Conservation (phyloP, 805 yeast species). For the Ogataea chonburiensis region DNA sequence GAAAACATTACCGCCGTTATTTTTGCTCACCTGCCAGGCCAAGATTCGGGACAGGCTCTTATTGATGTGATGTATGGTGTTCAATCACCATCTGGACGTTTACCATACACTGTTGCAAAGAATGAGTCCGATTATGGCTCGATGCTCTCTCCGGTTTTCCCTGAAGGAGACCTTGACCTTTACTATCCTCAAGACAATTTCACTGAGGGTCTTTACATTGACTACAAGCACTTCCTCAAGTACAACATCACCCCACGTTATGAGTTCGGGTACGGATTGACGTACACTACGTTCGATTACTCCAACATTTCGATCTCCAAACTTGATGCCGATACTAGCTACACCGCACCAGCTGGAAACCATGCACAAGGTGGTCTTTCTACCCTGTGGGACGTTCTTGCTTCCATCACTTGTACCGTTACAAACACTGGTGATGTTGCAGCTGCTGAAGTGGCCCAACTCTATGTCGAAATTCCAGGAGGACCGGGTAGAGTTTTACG, state of each 20-base stretch:
- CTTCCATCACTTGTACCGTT: constrained; percentile 38
- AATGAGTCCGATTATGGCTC: constrained; percentile 42
- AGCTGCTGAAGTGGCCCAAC: constrained; percentile 46
- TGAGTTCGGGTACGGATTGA: constrained; percentile 63
- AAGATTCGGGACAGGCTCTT: constrained; percentile 53
- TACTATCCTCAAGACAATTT: constrained; percentile 43
- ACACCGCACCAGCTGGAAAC: not conserved
- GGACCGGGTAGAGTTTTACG: constrained; percentile 43
- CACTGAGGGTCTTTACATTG: constrained; percentile 49
- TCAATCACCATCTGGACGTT: constrained; percentile 58
- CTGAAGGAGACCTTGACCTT: constrained; percentile 30
- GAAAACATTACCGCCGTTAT: constrained; percentile 59
- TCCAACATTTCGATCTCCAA: constrained; percentile 20
- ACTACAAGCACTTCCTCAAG: constrained; percentile 58
- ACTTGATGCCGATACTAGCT: constrained; percentile 2
- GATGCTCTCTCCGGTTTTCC: constrained; percentile 34
- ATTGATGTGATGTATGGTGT: constrained; percentile 61
- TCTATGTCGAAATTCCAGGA: constrained; percentile 43
- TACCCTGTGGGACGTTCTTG: constrained; percentile 39
- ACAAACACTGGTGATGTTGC: constrained; percentile 38
- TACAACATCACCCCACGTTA: constrained; percentile 54
- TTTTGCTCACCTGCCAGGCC: constrained; percentile 37
- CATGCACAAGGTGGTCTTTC: constrained; percentile 4
- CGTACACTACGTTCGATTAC: constrained; percentile 47
- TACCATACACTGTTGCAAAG: constrained; percentile 63